Conservation (phyloP, 495 filamentous ascomycete species). For the Xylaria scruposa region DNA sequence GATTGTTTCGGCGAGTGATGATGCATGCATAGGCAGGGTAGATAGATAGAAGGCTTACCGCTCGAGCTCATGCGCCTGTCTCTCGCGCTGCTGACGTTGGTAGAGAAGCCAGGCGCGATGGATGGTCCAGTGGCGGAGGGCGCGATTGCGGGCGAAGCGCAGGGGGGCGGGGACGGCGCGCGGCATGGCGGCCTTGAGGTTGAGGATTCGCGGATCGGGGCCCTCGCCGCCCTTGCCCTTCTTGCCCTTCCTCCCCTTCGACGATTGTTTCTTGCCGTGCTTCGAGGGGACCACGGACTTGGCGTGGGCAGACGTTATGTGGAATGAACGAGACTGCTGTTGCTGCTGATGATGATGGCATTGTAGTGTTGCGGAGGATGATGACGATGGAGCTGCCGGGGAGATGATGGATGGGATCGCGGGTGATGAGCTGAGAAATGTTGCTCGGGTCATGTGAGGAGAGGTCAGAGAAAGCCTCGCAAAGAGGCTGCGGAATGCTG, state of each 20-base stretch:
- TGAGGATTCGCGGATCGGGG: constrained; percentile 36
- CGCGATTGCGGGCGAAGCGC: constrained; percentile 83
- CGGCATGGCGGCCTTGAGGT: constrained; percentile 39
- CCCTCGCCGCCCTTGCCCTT: constrained; percentile 27
- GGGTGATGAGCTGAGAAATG: constrained; percentile 3
- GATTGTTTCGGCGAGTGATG: too few relatives aligned
- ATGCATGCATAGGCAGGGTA: too few relatives aligned
- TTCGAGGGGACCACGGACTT: background rate
- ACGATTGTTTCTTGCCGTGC: constrained; percentile 9
- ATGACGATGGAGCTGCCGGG: background rate
- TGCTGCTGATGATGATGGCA: background rate
- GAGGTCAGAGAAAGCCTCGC: constrained; percentile 25
- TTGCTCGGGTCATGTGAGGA: background rate
- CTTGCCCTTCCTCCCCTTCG: constrained; percentile 23
- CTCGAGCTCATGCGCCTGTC: constrained; percentile 68
- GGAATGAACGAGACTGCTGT: constrained; percentile 27
- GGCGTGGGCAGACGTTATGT: constrained; percentile 24
- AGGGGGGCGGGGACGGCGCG: constrained; percentile 69
- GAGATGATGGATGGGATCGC: constrained; percentile 3
- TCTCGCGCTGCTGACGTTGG: constrained; percentile 65
- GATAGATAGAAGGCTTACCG: too few relatives aligned
- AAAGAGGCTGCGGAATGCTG: constrained; percentile 35
- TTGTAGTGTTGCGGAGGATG: background rate
- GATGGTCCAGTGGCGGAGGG: constrained; percentile 98
- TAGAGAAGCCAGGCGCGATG: constrained; percentile 90